Conservation (phyloP, 106 monocot species). For the Vanilla planifolia region DNA sequence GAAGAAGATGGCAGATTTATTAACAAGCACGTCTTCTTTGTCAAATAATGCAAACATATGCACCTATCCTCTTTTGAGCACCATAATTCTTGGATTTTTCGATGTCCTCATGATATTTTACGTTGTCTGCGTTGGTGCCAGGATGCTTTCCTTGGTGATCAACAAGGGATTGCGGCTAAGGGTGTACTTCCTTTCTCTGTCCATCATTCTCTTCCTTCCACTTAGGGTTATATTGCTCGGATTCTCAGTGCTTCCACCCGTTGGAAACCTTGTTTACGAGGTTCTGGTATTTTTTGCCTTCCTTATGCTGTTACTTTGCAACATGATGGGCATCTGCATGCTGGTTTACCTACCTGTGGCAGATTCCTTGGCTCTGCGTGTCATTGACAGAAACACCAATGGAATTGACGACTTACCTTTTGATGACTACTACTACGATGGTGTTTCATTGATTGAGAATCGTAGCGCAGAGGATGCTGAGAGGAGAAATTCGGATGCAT, state of each 20-base stretch:
- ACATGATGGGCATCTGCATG: slow-evolving; percentile 44
- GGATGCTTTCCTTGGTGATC: slow-evolving; percentile 51
- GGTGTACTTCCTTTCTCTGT: slow-evolving; percentile 48
- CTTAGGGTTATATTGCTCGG: slow-evolving; percentile 51
- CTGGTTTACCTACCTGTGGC: slow-evolving; percentile 78
- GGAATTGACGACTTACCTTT: slow-evolving; percentile 41
- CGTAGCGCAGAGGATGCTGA: slow-evolving; percentile 24
- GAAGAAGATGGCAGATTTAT: slow-evolving; percentile 2
- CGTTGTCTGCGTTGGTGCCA: slow-evolving; percentile 37
- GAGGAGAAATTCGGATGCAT: slow-evolving; percentile 20
- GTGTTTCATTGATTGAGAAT: slow-evolving; percentile 25
- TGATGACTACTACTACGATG: slow-evolving; percentile 45
- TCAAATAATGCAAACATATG: neutral
- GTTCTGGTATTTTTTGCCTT: slow-evolving; percentile 62
- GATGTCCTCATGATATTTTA: slow-evolving; percentile 44
- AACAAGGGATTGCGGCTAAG: slow-evolving; percentile 66
- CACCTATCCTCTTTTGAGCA: slow-evolving; percentile 46
- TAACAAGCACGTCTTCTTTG: neutral
- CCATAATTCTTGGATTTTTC: slow-evolving; percentile 54
- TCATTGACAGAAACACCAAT: slow-evolving; percentile 10
- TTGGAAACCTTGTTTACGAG: slow-evolving; percentile 37
- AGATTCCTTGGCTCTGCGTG: slow-evolving; percentile 58
- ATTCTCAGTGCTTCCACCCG: slow-evolving; percentile 45
- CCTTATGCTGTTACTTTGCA: slow-evolving; percentile 39
- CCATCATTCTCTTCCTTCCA: slow-evolving; percentile 34